Conservation (phyloP, 306 rosid genomes). For the Acacia confusa region DNA sequence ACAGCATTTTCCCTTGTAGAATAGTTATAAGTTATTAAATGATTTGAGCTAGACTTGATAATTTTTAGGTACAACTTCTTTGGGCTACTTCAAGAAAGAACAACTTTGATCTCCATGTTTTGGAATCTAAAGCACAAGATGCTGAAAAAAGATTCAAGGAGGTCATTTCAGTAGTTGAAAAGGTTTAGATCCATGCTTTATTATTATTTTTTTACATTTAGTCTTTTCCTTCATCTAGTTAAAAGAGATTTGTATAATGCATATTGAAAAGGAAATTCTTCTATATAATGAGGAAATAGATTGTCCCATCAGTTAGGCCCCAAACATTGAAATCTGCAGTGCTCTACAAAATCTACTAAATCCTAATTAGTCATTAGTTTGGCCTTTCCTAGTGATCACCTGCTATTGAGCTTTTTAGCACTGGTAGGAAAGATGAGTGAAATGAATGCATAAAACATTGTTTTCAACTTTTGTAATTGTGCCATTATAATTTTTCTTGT, state of each 20-base stretch:
- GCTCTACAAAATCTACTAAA: constrained; percentile 10
- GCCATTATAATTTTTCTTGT: constrained; percentile 17
- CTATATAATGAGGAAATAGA: constrained; percentile 15
- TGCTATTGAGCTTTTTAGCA: constrained; percentile 8
- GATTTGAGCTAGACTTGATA: constrained; percentile 54
- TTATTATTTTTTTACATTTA: constrained; percentile 14
- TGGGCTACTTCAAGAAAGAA: constrained; percentile 73
- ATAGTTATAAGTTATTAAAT: constrained; percentile 43
- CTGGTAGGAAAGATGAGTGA: constrained; percentile 15
- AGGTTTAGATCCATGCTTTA: constrained; percentile 43
- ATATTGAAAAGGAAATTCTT: too few species aligned
- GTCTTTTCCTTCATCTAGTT: constrained; percentile 12
- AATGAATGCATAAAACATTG: constrained; percentile 18
- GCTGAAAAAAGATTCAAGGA: constrained; percentile 52
- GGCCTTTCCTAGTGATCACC: constrained; percentile 20
- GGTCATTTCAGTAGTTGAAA: constrained; percentile 58
- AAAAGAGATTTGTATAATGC: constrained; percentile 5
- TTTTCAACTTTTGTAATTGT: constrained; percentile 4
- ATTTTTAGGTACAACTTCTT: constrained; percentile 71
- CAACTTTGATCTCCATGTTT: constrained; percentile 77
- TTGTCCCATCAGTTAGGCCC: background rate
- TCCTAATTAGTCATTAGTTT: background rate
- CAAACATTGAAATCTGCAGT: constrained; percentile 14
- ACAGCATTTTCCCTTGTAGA: constrained; percentile 1
- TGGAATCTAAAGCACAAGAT: constrained; percentile 59